Evolutionary conservation across 179 eudicot species (phyloP), one percentile per base, ranked within the genome.

Genomic region (Pouteria campechiana): DNA sequence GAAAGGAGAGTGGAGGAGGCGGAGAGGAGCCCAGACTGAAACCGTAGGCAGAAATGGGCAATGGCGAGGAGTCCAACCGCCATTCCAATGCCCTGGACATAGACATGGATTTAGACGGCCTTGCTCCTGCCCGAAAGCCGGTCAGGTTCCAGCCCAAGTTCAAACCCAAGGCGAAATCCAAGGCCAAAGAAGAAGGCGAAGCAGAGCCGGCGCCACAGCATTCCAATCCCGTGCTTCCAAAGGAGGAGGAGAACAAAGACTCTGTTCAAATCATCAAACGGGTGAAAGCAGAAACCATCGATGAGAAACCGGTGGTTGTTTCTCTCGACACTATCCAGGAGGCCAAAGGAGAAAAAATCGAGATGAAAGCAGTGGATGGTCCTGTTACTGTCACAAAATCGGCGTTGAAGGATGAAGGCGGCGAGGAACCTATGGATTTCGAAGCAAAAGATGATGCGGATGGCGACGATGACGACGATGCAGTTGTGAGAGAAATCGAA

Each of bases 401-500:
- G 29, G 52, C 23, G 41, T 31, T 12, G 25, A 29, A 19, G 11
- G 51, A 30, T 3, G 73, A 52, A 10, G 34, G 24, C 6, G 57
- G 55, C 59, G 68, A 67, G 3, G 33, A 9, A 10, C 47, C 30
- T 2, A 43, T 47, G 3, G 43, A 9, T 9, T 59, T 30, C 7
- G 57, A 25, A 38, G n/a, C n/a, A n/a, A n/a, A n/a, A n/a, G 49
- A 25, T 29, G 48, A 10, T 2, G 41, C 6, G 32, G 54, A 8
- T 19, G 45, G 4, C 2, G 57, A 32, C 3, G 66, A 25, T 23
- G 72, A 60, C 17, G 75, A 45, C 7, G 90, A 87, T 70, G 39
- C 11, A 23, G 80, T 90, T 17, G 84, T 85, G 42, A 62, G 86
- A 15, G 98, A 81, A 65, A 76, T 75, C 30, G 93, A 90, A 35